phyloP scores from a whole-genome alignment of 2,329 filamentous ascomycete genomes.

The Colletotrichum melonis region DNA sequence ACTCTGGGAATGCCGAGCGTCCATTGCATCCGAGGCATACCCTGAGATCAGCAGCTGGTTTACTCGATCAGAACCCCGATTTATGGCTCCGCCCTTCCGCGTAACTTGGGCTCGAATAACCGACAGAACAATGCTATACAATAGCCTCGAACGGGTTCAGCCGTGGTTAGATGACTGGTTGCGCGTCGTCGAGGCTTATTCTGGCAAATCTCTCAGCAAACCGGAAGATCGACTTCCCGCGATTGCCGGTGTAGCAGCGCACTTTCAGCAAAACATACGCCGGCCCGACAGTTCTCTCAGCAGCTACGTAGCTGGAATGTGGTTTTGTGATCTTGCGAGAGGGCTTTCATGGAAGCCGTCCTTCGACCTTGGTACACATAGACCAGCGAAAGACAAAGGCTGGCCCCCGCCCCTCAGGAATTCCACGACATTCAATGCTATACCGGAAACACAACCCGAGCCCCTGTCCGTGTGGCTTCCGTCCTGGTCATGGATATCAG shows the following conservation, averaged over 20 bases:
- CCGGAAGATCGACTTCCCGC: background rate
- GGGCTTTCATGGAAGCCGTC: background rate
- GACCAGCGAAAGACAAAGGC: background rate
- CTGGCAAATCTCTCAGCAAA: background rate
- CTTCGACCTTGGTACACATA: background rate
- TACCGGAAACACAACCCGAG: background rate
- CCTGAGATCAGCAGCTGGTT: background rate
- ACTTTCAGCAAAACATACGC: background rate
- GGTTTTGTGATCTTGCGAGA: background rate
- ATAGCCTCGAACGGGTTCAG: background rate
- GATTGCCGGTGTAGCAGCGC: background rate
- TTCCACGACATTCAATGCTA: background rate
- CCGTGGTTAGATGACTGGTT: background rate
- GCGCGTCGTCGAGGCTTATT: background rate
- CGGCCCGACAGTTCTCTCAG: background rate
- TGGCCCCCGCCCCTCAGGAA: background rate
- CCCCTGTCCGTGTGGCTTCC: background rate
- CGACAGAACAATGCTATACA: background rate
- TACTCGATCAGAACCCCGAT: background rate
- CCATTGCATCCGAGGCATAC: background rate
- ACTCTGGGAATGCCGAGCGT: background rate
- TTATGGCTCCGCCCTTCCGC: background rate
- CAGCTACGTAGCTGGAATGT: background rate
- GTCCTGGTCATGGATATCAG: background rate
- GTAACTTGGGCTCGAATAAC: background rate